Conservation (phyloP, 305 asterid genomes). For the Fraxinus sp. region DNA sequence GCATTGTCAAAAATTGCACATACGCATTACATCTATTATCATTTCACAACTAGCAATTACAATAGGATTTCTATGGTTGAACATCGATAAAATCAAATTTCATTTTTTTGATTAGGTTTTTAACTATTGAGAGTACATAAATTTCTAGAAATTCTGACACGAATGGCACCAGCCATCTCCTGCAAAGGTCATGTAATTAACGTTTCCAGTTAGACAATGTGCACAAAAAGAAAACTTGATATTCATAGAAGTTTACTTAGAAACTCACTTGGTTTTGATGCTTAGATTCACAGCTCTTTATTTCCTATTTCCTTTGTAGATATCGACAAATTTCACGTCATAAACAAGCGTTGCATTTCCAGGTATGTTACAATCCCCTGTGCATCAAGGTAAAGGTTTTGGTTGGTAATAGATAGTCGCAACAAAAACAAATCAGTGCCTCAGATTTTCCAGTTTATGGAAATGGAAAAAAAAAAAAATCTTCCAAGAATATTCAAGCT, state of each 20-base stretch:
- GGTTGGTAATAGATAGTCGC: neutral
- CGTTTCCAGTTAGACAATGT: neutral
- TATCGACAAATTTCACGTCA: slow-evolving; percentile 60
- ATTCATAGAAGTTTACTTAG: neutral
- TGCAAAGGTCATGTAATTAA: neutral
- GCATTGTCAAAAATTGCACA: neutral
- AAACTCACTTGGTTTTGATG: slow-evolving; percentile 26
- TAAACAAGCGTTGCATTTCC: slow-evolving; percentile 78
- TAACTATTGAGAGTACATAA: neutral
- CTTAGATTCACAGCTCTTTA: slow-evolving; percentile 18
- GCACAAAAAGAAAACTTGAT: neutral
- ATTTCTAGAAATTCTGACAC: neutral
- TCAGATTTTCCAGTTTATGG: neutral
- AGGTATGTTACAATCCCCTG: slow-evolving; percentile 92
- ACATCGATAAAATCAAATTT: neutral
- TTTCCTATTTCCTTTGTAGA: slow-evolving; percentile 72
- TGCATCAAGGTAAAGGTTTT: slow-evolving; percentile 1
- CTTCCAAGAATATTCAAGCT: neutral
- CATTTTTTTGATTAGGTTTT: neutral
- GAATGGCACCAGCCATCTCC: neutral
- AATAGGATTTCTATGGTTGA: neutral
- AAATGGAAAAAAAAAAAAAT: neutral
- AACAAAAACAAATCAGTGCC: neutral
- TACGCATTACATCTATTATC: neutral
- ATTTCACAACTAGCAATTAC: neutral